Evolutionary conservation across 352 stramenopile genomes (phyloP), one percentile per base, ranked within the genome.

Genomic region (Pythium vanterpoolii): DNA sequence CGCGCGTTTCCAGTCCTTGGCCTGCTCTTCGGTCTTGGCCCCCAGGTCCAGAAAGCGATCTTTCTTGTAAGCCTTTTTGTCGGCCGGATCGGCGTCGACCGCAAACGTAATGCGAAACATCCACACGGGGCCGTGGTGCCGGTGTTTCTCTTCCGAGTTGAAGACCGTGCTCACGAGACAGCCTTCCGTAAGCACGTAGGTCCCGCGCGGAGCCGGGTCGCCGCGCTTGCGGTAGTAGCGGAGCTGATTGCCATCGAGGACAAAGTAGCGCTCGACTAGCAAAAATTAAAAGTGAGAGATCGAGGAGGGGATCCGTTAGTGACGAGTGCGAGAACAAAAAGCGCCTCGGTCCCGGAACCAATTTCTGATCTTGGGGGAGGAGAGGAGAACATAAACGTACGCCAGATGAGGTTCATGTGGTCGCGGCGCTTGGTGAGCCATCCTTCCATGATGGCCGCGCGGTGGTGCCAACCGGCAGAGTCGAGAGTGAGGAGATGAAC

Each of bases 351-450:
- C 27, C 18, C 3, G 28, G 45, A 52, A 52, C 45, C 27, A n/a
- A 52, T 28, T 27, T 46, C n/a, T 4, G 9, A 21, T 42, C 10
- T 23, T 16, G 1, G n/a, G 39, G 39, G 39, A 46, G 39, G 13
- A 40, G 23, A 18, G 27, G 23, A 33, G 24, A 47, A 51, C 39
- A 45, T 27, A 28, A 26, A 46, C 80, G 67, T 83, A 95, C 86
- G 69, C 86, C 86, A 95, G 68, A 95, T 95, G 64, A 95, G 78
- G 69, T 95, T 95, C 86, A 95, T 95, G 75, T 95, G 86, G 66
- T 95, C 86, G 34, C 86, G 81, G 45, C 86, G 83, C 76, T 93
- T 93, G 36, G 86, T 93, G 58, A 95, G 77, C 86, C 86, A 95
- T 66, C 86, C 86, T 60, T 95, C 83, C 86, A 95, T 95, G 45